These are phyloP conservation scores for Nadsonia commutata DNA, from an alignment of 1,139 yeast species.

Conservation along the genomic window DNA sequence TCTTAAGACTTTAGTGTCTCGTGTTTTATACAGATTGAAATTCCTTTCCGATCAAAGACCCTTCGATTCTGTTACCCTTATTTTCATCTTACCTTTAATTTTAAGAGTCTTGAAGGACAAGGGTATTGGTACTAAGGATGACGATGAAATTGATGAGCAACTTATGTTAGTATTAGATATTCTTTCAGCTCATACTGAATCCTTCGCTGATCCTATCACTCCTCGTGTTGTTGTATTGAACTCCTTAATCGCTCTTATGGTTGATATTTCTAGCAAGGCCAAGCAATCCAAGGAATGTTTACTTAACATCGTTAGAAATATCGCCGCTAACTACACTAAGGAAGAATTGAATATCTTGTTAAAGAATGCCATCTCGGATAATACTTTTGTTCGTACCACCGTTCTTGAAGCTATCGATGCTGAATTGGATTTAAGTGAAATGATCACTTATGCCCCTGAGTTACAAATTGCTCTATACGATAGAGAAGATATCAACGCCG, in stretches of 20 bases:
- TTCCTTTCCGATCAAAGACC: slow-evolving; percentile 60
- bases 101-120: slow-evolving; percentile 33
- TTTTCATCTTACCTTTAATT: slow-evolving; percentile 62
- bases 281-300: slow-evolving; percentile 76
- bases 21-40: slow-evolving; percentile 62
- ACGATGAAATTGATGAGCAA: slow-evolving; percentile 82
- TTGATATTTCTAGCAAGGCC: slow-evolving; percentile 55
- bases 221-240: slow-evolving; percentile 54
- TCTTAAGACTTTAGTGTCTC: slow-evolving; percentile 38
- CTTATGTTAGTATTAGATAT: slow-evolving; percentile 65
- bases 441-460: slow-evolving; percentile 42
- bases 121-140: slow-evolving; percentile 47
- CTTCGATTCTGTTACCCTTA: slow-evolving; percentile 51
- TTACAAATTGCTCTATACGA: slow-evolving; percentile 72
- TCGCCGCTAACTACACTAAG: slow-evolving; percentile 43
- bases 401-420: slow-evolving; percentile 74
- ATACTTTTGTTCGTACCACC: slow-evolving; percentile 58
- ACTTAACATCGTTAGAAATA: slow-evolving; percentile 56
- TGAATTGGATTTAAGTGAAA: slow-evolving; percentile 61
- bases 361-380: slow-evolving; percentile 44
- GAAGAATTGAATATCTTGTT: slow-evolving; percentile 48
- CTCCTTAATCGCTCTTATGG: slow-evolving; percentile 50
- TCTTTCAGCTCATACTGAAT: slow-evolving; percentile 60
- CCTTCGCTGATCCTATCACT: slow-evolving; percentile 47
- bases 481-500: slow-evolving; percentile 46